Conservation (phyloP, 2,329 filamentous ascomycete genomes). For the Trichothecium roseum region DNA sequence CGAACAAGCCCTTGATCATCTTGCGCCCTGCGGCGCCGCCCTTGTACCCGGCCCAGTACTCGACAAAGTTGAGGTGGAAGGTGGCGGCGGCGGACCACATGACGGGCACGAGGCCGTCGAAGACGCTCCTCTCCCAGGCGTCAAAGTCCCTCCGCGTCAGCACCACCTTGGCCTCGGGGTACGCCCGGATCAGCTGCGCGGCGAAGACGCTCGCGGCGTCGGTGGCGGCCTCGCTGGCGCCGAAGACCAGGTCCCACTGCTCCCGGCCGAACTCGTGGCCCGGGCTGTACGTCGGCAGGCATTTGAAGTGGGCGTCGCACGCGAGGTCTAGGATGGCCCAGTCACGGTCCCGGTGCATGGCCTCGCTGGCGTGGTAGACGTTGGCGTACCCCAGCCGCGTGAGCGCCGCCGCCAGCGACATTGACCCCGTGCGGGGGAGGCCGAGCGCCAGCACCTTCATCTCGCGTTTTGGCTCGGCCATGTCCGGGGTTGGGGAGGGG, state of each 20-base stretch:
- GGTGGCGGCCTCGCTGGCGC: conserved; percentile 16
- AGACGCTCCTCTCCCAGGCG: conserved; percentile 18
- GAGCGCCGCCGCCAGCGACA: conserved; percentile 22
- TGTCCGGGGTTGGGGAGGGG: not conserved
- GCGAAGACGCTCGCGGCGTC: conserved; percentile 18
- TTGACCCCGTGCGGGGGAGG: conserved; percentile 19
- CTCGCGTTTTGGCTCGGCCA: conserved; percentile 7
- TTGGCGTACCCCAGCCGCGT: conserved; percentile 19
- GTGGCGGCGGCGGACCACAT: conserved; percentile 10
- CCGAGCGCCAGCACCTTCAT: conserved; percentile 20
- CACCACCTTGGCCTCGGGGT: conserved; percentile 23
- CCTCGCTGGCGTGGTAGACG: conserved; percentile 19
- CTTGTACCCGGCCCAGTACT: conserved; percentile 20
- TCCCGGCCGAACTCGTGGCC: conserved; percentile 14
- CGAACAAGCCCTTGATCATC: conserved; percentile 16
- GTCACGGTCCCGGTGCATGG: conserved; percentile 11
- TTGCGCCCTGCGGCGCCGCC: conserved; percentile 15
- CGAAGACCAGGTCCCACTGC: conserved; percentile 22
- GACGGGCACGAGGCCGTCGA: conserved; percentile 16
- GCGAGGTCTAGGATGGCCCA: conserved; percentile 16
- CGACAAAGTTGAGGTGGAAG: conserved; percentile 11
- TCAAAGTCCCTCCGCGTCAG: conserved; percentile 19
- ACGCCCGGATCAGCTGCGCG: conserved; percentile 15
- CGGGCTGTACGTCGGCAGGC: conserved; percentile 13
- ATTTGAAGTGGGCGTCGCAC: conserved; percentile 17